Base-by-base conservation (phyloP, 495 filamentous ascomycete species). In the Penicillium paxilli region DNA sequence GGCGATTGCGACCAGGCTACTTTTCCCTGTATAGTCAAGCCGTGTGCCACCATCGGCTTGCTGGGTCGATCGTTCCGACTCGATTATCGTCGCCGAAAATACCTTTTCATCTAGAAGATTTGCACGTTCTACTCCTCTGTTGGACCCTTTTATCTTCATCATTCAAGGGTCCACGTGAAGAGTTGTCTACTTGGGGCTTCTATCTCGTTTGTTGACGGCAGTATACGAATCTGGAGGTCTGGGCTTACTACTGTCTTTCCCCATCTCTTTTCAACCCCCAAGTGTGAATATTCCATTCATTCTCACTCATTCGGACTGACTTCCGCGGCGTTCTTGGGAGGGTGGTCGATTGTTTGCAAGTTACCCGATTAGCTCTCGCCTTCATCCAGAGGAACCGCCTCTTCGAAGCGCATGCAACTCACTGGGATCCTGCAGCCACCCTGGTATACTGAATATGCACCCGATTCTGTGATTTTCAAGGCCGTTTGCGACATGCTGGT, bases 401-500 rank as follows among this genome's bases (percentile, higher is more conserved):
- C 46, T 44, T 62, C 52, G 38, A 66, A 60, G 49, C 59, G 54
- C 47, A 46, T 60, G 61, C 49, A 58, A 59, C 53, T 57, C 51
- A 58, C 60, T 68, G 54, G 60, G 60, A 69, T 67, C 62, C 54
- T 55, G 66, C 65, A 68, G 65, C 60, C 54, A 62, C 57, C 65
- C 61, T 65, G 65, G 65, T 52, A 71, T 70, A 60, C 57, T 58
- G 54, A 62, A 64, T 49, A 63, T 67, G 63, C 59, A 58, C 60
- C 50, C 37, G 57, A 57, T 44, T 60, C 52, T 41, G 48, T 59
- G 59, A 72, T 58, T 65, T 49, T 49, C 47, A 58, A 44, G 50
- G 44, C 60, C 60, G 51, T 71, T 68, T 66, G 62, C 60, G 57
- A 63, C 44, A 70, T 71, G 66, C 30, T 66, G 58, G 47, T 47